Conservation (phyloP, 345 rosid species). For the Nasturtium officinale region DNA sequence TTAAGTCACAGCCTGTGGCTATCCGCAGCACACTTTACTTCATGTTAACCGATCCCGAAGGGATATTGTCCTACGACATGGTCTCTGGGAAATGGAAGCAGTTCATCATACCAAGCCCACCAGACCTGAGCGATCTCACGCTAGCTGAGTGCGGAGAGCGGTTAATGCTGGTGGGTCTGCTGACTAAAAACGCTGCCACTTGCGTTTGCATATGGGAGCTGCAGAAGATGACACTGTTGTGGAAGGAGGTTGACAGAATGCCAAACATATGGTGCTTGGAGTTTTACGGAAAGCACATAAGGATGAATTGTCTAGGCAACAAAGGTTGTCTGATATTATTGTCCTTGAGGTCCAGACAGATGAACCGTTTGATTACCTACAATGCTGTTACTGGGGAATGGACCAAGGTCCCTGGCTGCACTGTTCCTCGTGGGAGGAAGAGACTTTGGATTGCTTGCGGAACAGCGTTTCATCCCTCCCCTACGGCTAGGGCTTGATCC, state of each 20-base stretch:
- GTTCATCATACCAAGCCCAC: slow-evolving; percentile 71
- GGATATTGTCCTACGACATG: slow-evolving; percentile 79
- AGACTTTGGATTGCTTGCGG: slow-evolving; percentile 95
- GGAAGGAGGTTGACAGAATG: slow-evolving; percentile 99
- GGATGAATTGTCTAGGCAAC: slow-evolving; percentile 99
- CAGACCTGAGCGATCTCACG: slow-evolving; percentile 79
- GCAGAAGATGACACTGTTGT: slow-evolving; percentile 98
- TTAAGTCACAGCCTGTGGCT: slow-evolving; percentile 88
- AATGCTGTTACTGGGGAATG: slow-evolving; percentile 75
- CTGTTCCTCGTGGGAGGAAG: slow-evolving; percentile 72
- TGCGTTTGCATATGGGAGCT: slow-evolving; percentile 99
- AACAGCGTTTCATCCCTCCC: slow-evolving; percentile 83
- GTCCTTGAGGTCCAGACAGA: slow-evolving; percentile 84
- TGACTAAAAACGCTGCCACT: slow-evolving; percentile 93
- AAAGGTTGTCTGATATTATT: slow-evolving; percentile 84
- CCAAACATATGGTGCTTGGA: slow-evolving; percentile 99
- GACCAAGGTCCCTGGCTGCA: slow-evolving; percentile 82
- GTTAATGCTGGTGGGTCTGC: slow-evolving; percentile 90
- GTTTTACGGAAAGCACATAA: slow-evolving; percentile 97
- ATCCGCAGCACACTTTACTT: slow-evolving; percentile 64
- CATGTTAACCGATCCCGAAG: slow-evolving; percentile 92
- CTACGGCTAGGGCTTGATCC: slow-evolving; percentile 62
- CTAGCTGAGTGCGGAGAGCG: slow-evolving; percentile 83
- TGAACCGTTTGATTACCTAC: slow-evolving; percentile 86
- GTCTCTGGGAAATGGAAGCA: slow-evolving; percentile 81